Percentiles rank a stretch among this genome's conserved stretches.
These are phyloP conservation scores for Pseudodiploospora longispora DNA, from an alignment of 2,329 filamentous ascomycete species.

Conservation along the genomic window DNA sequence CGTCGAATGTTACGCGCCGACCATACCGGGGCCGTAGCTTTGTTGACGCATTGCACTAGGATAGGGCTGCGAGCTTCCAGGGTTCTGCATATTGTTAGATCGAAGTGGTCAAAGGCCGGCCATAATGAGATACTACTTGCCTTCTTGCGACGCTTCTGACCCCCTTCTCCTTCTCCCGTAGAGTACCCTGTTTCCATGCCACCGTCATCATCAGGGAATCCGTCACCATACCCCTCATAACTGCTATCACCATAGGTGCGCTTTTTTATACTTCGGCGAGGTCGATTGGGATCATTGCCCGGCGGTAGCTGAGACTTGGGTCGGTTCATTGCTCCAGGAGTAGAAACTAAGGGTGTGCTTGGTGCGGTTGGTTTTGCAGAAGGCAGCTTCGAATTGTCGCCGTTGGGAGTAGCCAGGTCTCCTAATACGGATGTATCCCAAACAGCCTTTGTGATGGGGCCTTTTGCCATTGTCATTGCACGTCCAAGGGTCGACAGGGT, in stretches of 20 bases:
- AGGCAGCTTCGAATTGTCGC: constrained; percentile 30
- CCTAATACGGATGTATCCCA: constrained; percentile 54
- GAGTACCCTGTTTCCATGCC: constrained; percentile 54
- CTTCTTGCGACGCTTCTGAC: constrained; percentile 59
- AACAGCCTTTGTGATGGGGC: constrained; percentile 42
- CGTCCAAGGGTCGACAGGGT: constrained; percentile 36
- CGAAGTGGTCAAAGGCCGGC: constrained; percentile 2
- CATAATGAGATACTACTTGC: constrained; percentile 25
- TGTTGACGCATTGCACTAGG: constrained; percentile 38
- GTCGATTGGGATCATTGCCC: constrained; percentile 43
- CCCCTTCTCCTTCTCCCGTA: constrained; percentile 63
- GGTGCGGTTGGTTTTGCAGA: constrained; percentile 43
- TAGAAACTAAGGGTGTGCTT: constrained; percentile 39
- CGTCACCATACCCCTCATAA: constrained; percentile 67
- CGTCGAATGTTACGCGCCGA: constrained; percentile 38
- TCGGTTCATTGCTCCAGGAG: constrained; percentile 20
- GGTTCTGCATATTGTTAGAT: constrained; percentile 33
- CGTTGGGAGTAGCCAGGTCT: constrained; percentile 39
- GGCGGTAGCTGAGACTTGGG: constrained; percentile 30
- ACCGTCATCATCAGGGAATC: constrained; percentile 59
- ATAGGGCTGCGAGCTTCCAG: constrained; percentile 34
- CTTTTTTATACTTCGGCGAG: constrained; percentile 63
- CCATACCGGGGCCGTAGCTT: constrained; percentile 51
- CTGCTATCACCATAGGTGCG: constrained; percentile 67
- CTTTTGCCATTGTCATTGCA: constrained; percentile 51